Conservation (phyloP, 2,329 filamentous ascomycete species). For the Teratosphaeria epicoccoides region DNA sequence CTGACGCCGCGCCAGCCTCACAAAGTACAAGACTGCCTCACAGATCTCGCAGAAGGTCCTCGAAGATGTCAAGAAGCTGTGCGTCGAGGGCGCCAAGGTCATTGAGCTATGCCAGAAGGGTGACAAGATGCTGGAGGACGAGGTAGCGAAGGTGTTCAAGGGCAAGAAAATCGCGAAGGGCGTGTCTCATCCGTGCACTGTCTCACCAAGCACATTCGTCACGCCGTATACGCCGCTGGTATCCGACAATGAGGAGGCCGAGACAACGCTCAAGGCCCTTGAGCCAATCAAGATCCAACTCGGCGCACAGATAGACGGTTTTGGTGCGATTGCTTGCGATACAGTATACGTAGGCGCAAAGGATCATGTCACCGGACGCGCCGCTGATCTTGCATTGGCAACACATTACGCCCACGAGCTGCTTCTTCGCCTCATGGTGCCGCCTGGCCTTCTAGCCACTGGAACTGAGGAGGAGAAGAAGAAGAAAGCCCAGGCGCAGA, state of each 20-base stretch:
- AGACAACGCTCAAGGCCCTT: conserved; percentile 64
- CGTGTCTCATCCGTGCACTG: conserved; percentile 85
- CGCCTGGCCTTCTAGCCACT: conserved; percentile 71
- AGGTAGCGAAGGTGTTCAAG: conserved; percentile 91
- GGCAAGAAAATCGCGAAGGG: conserved; percentile 96
- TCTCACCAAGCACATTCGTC: conserved; percentile 87
- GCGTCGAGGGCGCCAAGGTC: conserved; percentile 81
- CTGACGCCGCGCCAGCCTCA: conserved; percentile 79
- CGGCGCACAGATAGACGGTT: conserved; percentile 96
- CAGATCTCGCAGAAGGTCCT: conserved; percentile 94
- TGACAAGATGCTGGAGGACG: conserved; percentile 88
- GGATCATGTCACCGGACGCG: conserved; percentile 52
- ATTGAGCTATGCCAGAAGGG: conserved; percentile 90
- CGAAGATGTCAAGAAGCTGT: conserved; percentile 55
- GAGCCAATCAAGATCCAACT: conserved; percentile 96
- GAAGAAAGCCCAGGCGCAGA: conserved; percentile 68
- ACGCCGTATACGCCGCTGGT: conserved; percentile 92
- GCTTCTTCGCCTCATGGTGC: conserved; percentile 79
- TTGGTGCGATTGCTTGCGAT: conserved; percentile 92
- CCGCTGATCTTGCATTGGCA: conserved; percentile 79
- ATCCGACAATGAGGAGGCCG: conserved; percentile 76
- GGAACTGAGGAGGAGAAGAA: conserved; percentile 85
- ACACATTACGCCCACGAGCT: conserved; percentile 95
- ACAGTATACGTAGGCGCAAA: conserved; percentile 64
- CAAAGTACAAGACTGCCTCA: conserved; percentile 97